These are phyloP conservation scores for Aspergillus ellipticus DNA, from an alignment of 495 filamentous ascomycete genomes.

Conservation along the genomic window DNA sequence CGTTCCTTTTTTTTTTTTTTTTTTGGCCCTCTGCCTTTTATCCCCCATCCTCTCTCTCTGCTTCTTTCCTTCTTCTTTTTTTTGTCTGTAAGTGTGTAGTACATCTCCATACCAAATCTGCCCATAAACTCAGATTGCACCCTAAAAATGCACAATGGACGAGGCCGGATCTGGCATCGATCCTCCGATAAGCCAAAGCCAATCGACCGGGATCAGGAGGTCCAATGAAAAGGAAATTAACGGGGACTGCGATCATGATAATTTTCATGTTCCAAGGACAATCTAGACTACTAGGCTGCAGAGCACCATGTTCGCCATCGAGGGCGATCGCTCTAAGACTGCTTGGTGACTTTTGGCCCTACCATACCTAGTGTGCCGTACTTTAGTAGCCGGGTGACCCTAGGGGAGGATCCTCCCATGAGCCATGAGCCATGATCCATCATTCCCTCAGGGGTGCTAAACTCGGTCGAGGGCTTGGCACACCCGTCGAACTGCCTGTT, in stretches of 20 bases:
- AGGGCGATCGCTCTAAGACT: background rate
- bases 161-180: background rate
- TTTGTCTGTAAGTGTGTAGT: background rate
- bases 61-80: background rate
- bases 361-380: background rate
- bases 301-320: background rate
- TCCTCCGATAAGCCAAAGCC: background rate
- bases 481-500: slow-evolving; percentile 14
- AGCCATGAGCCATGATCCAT: background rate
- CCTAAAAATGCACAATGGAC: background rate
- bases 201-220: background rate
- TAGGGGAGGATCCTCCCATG: slow-evolving; percentile 12
- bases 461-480: slow-evolving; percentile 16
- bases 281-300: background rate
- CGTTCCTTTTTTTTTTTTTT: background rate
- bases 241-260: background rate
- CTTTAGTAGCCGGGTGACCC: background rate
- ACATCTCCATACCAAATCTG: background rate
- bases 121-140: slow-evolving; percentile 4
- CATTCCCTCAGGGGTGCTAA: slow-evolving; percentile 10
- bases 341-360: background rate
- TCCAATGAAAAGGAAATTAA: background rate
- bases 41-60: background rate
- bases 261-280: background rate
- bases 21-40: background rate